Conservation (phyloP, 2,329 filamentous ascomycete species). For the Colletotrichum paranaense region DNA sequence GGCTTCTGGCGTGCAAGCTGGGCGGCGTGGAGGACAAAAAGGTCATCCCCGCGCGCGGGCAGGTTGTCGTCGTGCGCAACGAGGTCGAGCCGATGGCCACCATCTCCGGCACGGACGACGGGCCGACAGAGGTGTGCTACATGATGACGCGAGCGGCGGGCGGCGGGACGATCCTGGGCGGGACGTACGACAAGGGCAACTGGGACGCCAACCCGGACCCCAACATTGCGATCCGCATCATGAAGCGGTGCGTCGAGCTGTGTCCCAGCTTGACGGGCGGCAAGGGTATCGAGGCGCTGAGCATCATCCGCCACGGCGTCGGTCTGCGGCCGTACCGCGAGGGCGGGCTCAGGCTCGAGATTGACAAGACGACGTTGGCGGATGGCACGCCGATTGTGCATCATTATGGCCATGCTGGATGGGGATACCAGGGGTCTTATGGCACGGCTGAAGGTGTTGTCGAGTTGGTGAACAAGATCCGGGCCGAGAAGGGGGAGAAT, state of each 20-base stretch:
- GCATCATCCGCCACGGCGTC: conserved; percentile 84
- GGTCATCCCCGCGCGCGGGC: conserved; percentile 74
- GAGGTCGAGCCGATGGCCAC: conserved; percentile 77
- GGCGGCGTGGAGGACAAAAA: conserved; percentile 75
- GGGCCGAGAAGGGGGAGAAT: conserved; percentile 42
- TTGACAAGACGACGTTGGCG: conserved; percentile 66
- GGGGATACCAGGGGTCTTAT: conserved; percentile 79
- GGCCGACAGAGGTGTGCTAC: conserved; percentile 78
- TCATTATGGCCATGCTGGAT: conserved; percentile 83
- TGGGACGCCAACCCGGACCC: conserved; percentile 86
- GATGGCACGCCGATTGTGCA: conserved; percentile 77
- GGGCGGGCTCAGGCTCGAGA: conserved; percentile 81
- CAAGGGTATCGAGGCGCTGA: conserved; percentile 77
- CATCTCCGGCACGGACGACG: conserved; percentile 79
- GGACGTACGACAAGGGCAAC: conserved; percentile 81
- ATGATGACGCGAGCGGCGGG: conserved; percentile 83
- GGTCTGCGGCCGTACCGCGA: conserved; percentile 81
- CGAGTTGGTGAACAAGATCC: conserved; percentile 74
- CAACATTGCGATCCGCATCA: conserved; percentile 83
- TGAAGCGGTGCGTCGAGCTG: conserved; percentile 77
- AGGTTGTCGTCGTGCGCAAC: conserved; percentile 85
- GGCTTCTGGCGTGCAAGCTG: conserved; percentile 71
- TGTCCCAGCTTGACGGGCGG: conserved; percentile 73
- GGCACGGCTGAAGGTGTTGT: conserved; percentile 77
- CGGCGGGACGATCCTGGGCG: conserved; percentile 90